Percentiles rank a stretch among this genome's conserved stretches.
Conservation (phyloP, 331 rosid species). For the Malus hybrid region DNA sequence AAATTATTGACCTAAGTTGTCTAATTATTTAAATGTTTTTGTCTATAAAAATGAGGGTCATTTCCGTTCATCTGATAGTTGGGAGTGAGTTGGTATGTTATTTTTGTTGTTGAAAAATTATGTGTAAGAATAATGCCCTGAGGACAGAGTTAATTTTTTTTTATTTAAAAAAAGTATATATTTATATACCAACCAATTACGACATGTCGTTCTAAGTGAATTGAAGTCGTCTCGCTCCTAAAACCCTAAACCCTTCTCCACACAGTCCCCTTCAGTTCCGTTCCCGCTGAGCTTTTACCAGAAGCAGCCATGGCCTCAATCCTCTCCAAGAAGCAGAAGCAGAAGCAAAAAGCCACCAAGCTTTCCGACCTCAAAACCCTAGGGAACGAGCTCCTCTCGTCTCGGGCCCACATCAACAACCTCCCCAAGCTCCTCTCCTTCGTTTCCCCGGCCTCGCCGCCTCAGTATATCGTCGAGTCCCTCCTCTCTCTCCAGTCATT, state of each 20-base stretch:
- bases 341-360: constrained; percentile 24
- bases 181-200: neutral
- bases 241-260: neutral
- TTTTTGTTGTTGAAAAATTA: too few species aligned
- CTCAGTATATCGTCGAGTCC: constrained; percentile 61
- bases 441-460: constrained; percentile 64
- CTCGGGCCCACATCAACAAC: constrained; percentile 74
- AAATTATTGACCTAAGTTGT: too few species aligned
- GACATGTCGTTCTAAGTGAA: neutral
- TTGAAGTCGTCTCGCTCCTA: neutral
- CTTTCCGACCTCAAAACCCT: constrained; percentile 65
- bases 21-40: too few species aligned
- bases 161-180: too few species aligned
- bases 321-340: constrained; percentile 27
- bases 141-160: too few species aligned
- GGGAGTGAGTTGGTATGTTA: too few species aligned
- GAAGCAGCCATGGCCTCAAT: constrained; percentile 16
- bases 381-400: constrained; percentile 68
- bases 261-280: neutral
- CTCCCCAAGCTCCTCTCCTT: constrained; percentile 70
- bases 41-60: fast-evolving
- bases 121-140: too few species aligned
- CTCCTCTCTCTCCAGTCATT: constrained; percentile 79
- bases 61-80: fast-evolving
- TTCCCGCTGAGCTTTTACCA: constrained; percentile 25